Percentiles rank a stretch among this genome's conserved stretches.
Evolutionary conservation across 345 rosid genomes (phyloP).

Genomic region (Microcos paniculata): DNA sequence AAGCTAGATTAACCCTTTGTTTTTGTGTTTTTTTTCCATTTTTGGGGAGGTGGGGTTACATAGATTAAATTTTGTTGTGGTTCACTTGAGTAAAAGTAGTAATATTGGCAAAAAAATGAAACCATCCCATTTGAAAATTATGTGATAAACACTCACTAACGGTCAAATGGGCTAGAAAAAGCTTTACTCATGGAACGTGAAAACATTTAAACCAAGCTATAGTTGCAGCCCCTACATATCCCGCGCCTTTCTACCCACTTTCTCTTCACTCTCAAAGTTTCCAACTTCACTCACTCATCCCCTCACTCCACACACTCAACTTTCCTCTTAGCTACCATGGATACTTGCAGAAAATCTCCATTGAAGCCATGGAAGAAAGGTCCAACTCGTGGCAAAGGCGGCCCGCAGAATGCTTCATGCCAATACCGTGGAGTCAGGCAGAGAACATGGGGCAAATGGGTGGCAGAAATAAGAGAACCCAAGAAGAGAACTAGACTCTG

Average conservation of each 20-base stretch:
- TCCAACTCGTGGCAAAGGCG: conserved; percentile 90
- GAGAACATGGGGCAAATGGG: conserved; percentile 99
- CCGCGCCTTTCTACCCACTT: conserved; percentile 41
- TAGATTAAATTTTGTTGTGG: too few relatives aligned
- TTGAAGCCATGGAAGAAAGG: conserved; percentile 90
- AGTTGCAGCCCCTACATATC: conserved; percentile 37
- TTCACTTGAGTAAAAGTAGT: too few relatives aligned
- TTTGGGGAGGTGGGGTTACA: too few relatives aligned
- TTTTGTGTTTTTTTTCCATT: too few relatives aligned
- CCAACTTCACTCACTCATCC: conserved; percentile 16
- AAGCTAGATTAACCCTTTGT: too few relatives aligned
- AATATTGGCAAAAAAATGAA: too few relatives aligned
- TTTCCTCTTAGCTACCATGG: conserved; percentile 33
- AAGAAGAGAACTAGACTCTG: conserved; percentile 85
- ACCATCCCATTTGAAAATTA: too few relatives aligned
- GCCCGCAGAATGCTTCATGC: conserved; percentile 83
- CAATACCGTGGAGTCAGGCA: conserved; percentile 89
- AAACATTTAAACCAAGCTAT: conserved; percentile 46
- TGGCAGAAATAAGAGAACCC: conserved; percentile 94
- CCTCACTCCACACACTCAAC: background rate
- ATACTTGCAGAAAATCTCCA: conserved; percentile 49
- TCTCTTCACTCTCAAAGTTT: background rate
- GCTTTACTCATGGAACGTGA: conserved; percentile 44
- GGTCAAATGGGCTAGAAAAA: conserved; percentile 49
- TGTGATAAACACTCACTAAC: conserved; percentile 36